Evolutionary conservation across 2,329 filamentous ascomycete genomes (phyloP).

Genomic region (Lachnum nothofagi): DNA sequence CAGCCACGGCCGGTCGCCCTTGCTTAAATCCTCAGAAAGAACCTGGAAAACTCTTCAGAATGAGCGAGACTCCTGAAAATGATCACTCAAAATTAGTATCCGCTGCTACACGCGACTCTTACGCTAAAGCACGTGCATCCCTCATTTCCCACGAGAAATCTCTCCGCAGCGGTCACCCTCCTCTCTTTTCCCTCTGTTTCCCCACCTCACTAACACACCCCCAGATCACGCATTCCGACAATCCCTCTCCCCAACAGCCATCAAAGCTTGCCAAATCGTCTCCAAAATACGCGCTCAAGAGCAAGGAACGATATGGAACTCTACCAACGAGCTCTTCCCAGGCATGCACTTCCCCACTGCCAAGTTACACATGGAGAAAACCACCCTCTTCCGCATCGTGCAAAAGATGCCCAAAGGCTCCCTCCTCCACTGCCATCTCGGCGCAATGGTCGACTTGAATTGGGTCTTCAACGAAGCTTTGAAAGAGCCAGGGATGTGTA

Average conservation of each 20-base stretch:
- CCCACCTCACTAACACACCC: not conserved
- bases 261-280: constrained; percentile 71
- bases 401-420: constrained; percentile 81
- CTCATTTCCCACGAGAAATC: constrained; percentile 12
- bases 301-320: constrained; percentile 67
- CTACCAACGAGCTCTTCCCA: constrained; percentile 64
- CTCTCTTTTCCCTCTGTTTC: not conserved
- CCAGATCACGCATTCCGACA: constrained; percentile 63
- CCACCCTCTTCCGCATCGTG: constrained; percentile 77
- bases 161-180: constrained; percentile 19
- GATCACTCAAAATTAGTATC: not conserved
- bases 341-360: constrained; percentile 88
- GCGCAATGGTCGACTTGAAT: constrained; percentile 81
- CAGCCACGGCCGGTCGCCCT: too few relatives aligned
- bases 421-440: constrained; percentile 79
- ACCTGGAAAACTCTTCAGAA: not conserved
- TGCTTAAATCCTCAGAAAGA: too few relatives aligned
- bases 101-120: not conserved
- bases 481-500: constrained; percentile 66
- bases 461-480: constrained; percentile 69
- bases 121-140: constrained; percentile 2
- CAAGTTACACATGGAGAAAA: constrained; percentile 73
- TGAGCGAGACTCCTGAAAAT: not conserved
- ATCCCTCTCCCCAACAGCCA: constrained; percentile 69
- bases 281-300: constrained; percentile 71